phyloP scores from a whole-genome alignment of 1,284 basidiomycete genomes.

The Vanrija sp. region DNA sequence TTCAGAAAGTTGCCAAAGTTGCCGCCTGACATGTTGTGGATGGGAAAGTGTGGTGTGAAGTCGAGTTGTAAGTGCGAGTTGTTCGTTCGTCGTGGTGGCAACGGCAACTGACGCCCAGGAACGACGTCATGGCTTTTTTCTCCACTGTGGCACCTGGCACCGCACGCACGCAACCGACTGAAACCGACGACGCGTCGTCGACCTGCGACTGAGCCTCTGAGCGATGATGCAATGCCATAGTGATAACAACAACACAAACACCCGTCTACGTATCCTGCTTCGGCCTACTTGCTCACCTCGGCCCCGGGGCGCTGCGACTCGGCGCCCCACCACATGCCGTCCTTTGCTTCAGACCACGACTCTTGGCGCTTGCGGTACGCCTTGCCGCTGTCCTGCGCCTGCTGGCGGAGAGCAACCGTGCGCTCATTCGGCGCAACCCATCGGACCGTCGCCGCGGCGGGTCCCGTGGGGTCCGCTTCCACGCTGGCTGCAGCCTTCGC shows the following conservation, averaged over 20 bases:
- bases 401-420: conserved; percentile 22
- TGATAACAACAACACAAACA: no score
- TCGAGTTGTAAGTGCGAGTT: not conserved
- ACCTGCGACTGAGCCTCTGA: no score
- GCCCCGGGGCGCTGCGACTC: no score
- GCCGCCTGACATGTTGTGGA: conserved; percentile 8
- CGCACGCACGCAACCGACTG: no score
- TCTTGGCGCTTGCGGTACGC: conserved; percentile 27
- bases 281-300: no score
- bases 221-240: no score
- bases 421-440: conserved; percentile 32
- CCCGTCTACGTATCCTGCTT: no score
- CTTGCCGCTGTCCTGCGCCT: conserved; percentile 30
- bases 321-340: no score
- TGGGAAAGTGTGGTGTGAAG: not conserved
- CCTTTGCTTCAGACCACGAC: conserved; percentile 10
- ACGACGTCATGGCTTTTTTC: no score
- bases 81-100: not conserved
- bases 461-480: not conserved
- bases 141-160: no score
- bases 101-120: no score
- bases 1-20: conserved; percentile 20
- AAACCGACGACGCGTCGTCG: no score
- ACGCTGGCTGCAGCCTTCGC: not conserved
- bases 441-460: conserved; percentile 3